These are phyloP conservation scores for Claviceps sp. DNA, from an alignment of 2,329 filamentous ascomycete genomes.

Conservation along the genomic window DNA sequence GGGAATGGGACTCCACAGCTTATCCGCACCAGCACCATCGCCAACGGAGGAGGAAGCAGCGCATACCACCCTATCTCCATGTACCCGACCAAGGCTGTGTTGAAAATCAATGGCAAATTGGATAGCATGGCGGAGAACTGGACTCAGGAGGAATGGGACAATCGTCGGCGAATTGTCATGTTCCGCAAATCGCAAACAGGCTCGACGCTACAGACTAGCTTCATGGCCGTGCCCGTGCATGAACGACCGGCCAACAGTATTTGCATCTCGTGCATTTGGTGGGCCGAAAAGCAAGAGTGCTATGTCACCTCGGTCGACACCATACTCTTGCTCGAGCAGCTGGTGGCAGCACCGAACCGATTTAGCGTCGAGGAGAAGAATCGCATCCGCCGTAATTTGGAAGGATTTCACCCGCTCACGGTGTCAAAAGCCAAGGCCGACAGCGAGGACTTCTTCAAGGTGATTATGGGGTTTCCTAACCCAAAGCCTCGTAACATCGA, in stretches of 20 bases:
- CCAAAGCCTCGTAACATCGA: constrained; percentile 97
- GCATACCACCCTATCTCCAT: constrained; percentile 68
- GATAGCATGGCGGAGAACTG: constrained; percentile 73
- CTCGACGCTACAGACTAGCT: constrained; percentile 67
- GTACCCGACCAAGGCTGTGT: constrained; percentile 69
- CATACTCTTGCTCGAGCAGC: constrained; percentile 82
- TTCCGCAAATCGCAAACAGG: constrained; percentile 75
- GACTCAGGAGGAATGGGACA: constrained; percentile 67
- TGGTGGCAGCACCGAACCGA: constrained; percentile 59
- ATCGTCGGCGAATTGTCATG: constrained; percentile 71
- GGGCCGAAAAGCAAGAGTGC: constrained; percentile 81
- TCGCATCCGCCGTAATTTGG: constrained; percentile 85
- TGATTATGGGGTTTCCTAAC: constrained; percentile 94
- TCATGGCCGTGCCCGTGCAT: constrained; percentile 64
- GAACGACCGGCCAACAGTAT: constrained; percentile 74
- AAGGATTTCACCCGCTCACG: constrained; percentile 83
- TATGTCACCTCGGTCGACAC: constrained; percentile 96
- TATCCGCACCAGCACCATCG: constrained; percentile 42
- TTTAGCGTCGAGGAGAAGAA: constrained; percentile 99
- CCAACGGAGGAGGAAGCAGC: constrained; percentile 21
- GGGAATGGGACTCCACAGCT: constrained; percentile 30
- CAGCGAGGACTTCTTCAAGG: constrained; percentile 95
- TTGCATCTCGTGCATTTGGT: constrained; percentile 95
- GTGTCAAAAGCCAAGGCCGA: constrained; percentile 88
- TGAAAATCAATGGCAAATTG: constrained; percentile 78